Conservation (phyloP, 2,329 filamentous ascomycete species). For the Nemania sp. region DNA sequence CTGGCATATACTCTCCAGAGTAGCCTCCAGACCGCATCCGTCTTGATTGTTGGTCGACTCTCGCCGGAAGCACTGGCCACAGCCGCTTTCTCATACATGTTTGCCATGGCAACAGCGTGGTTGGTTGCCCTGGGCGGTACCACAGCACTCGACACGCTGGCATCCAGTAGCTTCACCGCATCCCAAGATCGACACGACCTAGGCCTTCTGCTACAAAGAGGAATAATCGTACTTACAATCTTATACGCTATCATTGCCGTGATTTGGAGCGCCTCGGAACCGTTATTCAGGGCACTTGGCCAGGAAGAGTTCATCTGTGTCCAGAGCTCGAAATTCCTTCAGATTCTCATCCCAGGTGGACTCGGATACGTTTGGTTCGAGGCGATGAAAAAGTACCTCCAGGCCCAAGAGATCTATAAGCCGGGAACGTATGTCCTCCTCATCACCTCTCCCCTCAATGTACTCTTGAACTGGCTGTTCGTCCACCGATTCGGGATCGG, state of each 20-base stretch:
- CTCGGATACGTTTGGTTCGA: constrained; percentile 90
- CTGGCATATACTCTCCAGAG: constrained; percentile 86
- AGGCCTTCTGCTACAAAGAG: constrained; percentile 77
- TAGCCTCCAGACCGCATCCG: constrained; percentile 79
- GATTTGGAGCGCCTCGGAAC: constrained; percentile 76
- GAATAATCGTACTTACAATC: constrained; percentile 70
- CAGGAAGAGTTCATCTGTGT: constrained; percentile 78
- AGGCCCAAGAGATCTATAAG: constrained; percentile 81
- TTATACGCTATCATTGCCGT: constrained; percentile 76
- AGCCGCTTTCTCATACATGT: constrained; percentile 90
- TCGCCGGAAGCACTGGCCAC: constrained; percentile 81
- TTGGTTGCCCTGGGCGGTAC: constrained; percentile 84
- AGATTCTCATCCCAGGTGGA: constrained; percentile 76
- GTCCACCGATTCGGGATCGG: constrained; percentile 73
- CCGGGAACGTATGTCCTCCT: constrained; percentile 83
- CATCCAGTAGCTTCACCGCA: constrained; percentile 80
- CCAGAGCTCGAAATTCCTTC: constrained; percentile 74
- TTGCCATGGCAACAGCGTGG: constrained; percentile 88
- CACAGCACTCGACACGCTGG: constrained; percentile 83
- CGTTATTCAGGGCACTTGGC: constrained; percentile 73
- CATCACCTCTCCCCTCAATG: constrained; percentile 81
- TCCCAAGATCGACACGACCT: constrained; percentile 78
- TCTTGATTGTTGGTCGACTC: constrained; percentile 78
- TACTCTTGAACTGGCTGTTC: constrained; percentile 78
- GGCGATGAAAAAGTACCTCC: constrained; percentile 82